phyloP scores from a whole-genome alignment of 2,329 filamentous ascomycete species.

The Cladosporium austrohemisphaericum region DNA sequence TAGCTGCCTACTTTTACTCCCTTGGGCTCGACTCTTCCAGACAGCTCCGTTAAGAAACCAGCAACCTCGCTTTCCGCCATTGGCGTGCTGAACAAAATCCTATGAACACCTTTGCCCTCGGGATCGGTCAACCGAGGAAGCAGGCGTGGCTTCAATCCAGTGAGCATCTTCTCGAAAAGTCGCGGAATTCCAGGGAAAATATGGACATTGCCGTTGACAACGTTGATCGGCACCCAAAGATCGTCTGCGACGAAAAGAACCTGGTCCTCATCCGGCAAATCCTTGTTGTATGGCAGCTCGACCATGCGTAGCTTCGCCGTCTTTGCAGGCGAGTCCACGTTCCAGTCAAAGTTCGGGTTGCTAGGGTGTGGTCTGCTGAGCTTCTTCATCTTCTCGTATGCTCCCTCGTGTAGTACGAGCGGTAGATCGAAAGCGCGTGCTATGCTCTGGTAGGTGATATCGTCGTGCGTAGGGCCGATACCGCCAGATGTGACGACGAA shows the following conservation, averaged over 20 bases:
- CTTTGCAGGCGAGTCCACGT: slow-evolving; percentile 71
- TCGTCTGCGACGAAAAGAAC: slow-evolving; percentile 75
- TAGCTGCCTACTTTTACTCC: slow-evolving; percentile 95
- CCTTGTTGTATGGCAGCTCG: slow-evolving; percentile 71
- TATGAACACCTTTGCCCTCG: slow-evolving; percentile 72
- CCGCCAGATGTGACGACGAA: slow-evolving; percentile 94
- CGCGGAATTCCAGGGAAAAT: slow-evolving; percentile 87
- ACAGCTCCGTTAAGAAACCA: slow-evolving; percentile 74
- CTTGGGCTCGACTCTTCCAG: slow-evolving; percentile 65
- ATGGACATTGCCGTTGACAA: slow-evolving; percentile 90
- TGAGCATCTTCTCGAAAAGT: slow-evolving; percentile 75
- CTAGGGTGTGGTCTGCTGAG: slow-evolving; percentile 70
- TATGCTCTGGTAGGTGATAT: slow-evolving; percentile 94
- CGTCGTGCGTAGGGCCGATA: slow-evolving; percentile 95
- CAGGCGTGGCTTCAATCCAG: slow-evolving; percentile 69
- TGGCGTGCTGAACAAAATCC: slow-evolving; percentile 83
- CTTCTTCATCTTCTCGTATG: slow-evolving; percentile 77
- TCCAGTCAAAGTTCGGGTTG: slow-evolving; percentile 77
- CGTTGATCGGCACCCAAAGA: slow-evolving; percentile 83
- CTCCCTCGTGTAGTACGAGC: slow-evolving; percentile 71
- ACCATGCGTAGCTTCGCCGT: slow-evolving; percentile 89
- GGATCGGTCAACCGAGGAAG: slow-evolving; percentile 71
- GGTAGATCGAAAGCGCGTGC: slow-evolving; percentile 80
- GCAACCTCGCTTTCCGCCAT: slow-evolving; percentile 82
- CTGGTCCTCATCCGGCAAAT: slow-evolving; percentile 60